Conservation (phyloP, 2,329 filamentous ascomycete species). For the Aspergillus fumigatus region DNA sequence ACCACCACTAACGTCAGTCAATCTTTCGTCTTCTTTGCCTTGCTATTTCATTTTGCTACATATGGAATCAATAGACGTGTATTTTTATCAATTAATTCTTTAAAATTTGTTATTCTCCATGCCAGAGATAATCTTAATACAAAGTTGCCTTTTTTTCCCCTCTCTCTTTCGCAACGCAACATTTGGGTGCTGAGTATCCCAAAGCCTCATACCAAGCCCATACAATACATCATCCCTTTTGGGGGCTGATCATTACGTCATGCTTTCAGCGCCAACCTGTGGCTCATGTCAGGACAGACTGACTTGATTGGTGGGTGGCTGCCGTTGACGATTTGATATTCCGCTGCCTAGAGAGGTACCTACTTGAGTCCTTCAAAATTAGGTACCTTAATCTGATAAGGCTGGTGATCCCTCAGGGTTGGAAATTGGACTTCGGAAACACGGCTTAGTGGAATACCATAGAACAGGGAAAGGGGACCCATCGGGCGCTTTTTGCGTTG, state of each 20-base stretch:
- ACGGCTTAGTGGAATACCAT: neutral
- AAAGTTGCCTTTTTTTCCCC: neutral
- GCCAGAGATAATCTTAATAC: neutral
- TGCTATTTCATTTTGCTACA: neutral
- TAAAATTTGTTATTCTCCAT: neutral
- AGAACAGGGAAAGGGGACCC: neutral
- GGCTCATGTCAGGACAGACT: slow-evolving; percentile 4
- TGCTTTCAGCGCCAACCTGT: slow-evolving; percentile 6
- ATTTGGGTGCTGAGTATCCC: neutral
- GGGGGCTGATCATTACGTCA: slow-evolving; percentile 8
- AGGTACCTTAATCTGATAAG: neutral
- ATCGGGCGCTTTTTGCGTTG: neutral
- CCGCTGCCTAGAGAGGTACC: slow-evolving; percentile 2
- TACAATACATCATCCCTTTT: neutral
- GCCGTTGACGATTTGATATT: slow-evolving; percentile 1
- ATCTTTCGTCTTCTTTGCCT: neutral
- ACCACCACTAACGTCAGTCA: neutral
- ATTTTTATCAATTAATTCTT: neutral
- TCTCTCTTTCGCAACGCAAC: neutral
- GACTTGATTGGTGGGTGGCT: slow-evolving; percentile 6
- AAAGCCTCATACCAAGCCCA: neutral
- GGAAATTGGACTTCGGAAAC: neutral
- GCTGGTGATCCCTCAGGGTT: neutral
- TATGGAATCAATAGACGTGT: neutral
- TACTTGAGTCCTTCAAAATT: neutral